Evolutionary conservation across 2,329 filamentous ascomycete species (phyloP).

Genomic region (Ophiostoma sp.): DNA sequence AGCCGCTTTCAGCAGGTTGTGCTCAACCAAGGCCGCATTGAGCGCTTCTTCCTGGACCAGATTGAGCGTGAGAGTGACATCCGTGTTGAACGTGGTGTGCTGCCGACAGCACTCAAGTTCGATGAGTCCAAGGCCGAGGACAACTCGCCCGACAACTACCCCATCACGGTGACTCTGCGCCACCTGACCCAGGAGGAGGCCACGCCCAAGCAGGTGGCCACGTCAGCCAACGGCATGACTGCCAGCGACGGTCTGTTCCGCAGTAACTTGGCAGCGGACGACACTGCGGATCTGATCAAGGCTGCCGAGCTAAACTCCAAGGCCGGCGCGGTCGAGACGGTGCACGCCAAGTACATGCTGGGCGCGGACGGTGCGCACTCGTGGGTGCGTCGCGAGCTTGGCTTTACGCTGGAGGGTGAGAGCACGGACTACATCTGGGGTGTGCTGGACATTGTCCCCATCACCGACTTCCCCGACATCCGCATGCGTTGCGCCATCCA

Average conservation of each 20-base stretch:
- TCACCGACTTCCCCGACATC: slow-evolving; percentile 38
- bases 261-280: slow-evolving; percentile 58
- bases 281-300: slow-evolving; percentile 54
- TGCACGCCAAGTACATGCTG: slow-evolving; percentile 28
- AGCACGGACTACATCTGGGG: slow-evolving; percentile 37
- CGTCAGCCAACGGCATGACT: slow-evolving; percentile 40
- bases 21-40: slow-evolving; percentile 70
- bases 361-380: slow-evolving; percentile 29
- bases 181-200: slow-evolving; percentile 60
- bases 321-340: slow-evolving; percentile 27
- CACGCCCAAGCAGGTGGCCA: slow-evolving; percentile 44
- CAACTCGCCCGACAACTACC: slow-evolving; percentile 49
- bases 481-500: slow-evolving; percentile 36
- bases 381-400: slow-evolving; percentile 26
- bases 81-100: slow-evolving; percentile 58
- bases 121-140: slow-evolving; percentile 53
- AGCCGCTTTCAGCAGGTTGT: slow-evolving; percentile 66
- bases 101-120: slow-evolving; percentile 57
- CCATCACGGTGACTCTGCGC: slow-evolving; percentile 59
- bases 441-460: slow-evolving; percentile 36
- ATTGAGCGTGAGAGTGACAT: slow-evolving; percentile 53
- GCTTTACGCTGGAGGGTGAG: slow-evolving; percentile 34
- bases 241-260: slow-evolving; percentile 57
- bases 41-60: slow-evolving; percentile 64
- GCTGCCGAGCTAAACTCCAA: slow-evolving; percentile 31